Evolutionary conservation across 139 green algal species (phyloP).

Genomic region (Asterochloris erici): DNA sequence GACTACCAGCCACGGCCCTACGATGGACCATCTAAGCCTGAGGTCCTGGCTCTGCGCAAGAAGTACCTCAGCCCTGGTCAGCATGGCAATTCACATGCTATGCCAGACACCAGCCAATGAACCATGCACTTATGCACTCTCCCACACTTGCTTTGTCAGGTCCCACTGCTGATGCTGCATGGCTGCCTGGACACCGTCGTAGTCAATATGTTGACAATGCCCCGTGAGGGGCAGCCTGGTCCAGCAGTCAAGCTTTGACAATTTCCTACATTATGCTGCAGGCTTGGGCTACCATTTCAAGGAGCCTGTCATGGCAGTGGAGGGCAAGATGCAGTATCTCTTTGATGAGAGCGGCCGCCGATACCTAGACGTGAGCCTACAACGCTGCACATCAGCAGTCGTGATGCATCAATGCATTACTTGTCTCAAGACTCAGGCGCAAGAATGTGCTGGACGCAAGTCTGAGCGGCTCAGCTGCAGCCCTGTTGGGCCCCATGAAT

Average conservation of each 20-base stretch:
- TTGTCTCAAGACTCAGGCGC: background rate
- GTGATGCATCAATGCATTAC: background rate
- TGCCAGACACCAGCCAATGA: too few relatives aligned
- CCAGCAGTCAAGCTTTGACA: background rate
- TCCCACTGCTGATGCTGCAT: background rate
- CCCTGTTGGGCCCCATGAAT: too few relatives aligned
- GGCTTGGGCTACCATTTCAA: constrained; percentile 83
- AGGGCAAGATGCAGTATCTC: constrained; percentile 97
- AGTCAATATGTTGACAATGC: background rate
- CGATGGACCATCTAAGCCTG: constrained; percentile 70
- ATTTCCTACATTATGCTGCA: constrained; percentile 16
- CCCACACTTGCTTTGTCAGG: too few relatives aligned
- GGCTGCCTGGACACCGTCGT: background rate
- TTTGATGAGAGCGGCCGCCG: constrained; percentile 89
- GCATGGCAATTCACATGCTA: background rate
- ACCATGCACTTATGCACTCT: too few relatives aligned
- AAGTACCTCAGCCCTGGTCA: constrained; percentile 79
- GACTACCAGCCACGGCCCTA: constrained; percentile 67
- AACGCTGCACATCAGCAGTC: too few relatives aligned
- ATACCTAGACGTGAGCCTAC: constrained; percentile 82
- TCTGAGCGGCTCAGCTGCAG: too few relatives aligned
- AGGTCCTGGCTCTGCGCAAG: constrained; percentile 78
- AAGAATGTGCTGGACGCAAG: background rate
- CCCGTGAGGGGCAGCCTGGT: background rate
- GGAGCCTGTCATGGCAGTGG: constrained; percentile 90